A percentile compares a stretch with the other conserved stretches of the same genome.
Conservation (phyloP, 768 basidiomycete genomes). For the Tulasnella sp. region DNA sequence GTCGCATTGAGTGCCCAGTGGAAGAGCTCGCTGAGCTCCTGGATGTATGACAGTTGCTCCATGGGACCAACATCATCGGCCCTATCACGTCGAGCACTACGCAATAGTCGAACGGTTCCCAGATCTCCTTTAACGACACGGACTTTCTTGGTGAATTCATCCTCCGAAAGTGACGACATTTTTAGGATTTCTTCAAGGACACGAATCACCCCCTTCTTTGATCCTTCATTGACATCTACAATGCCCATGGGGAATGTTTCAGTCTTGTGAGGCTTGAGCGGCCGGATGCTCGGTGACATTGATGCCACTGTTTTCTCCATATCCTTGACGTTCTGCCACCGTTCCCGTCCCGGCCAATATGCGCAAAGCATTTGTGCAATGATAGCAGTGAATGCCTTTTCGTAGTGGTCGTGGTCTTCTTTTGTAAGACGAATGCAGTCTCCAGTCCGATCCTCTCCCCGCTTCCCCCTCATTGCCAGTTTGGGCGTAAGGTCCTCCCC, state of each 20-base stretch:
- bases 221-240: too few species aligned
- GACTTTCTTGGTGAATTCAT: not conserved
- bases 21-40: slow-evolving; percentile 15
- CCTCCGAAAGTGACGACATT: too few species aligned
- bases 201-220: too few species aligned
- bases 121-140: not conserved
- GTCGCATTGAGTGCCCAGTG: not conserved
- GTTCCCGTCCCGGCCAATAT: too few species aligned
- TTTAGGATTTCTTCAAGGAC: too few species aligned
- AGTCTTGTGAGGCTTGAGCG: too few species aligned
- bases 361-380: too few species aligned
- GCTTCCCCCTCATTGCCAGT: slow-evolving; percentile 1
- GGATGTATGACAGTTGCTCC: slow-evolving; percentile 1
- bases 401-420: not conserved
- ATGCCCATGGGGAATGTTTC: too few species aligned
- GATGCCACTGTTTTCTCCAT: too few species aligned
- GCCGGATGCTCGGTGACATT: too few species aligned
- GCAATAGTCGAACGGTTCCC: not conserved
- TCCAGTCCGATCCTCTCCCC: too few species aligned
- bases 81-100: not conserved
- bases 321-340: too few species aligned
- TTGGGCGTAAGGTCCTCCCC: not conserved
- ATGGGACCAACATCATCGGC: not conserved
- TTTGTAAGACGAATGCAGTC: slow-evolving; percentile 4
- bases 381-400: not conserved